Percentiles rank a stretch among this genome's conserved stretches.
phyloP scores from a whole-genome alignment of 1,284 basidiomycete species.

The Spongispora temasekensis region DNA sequence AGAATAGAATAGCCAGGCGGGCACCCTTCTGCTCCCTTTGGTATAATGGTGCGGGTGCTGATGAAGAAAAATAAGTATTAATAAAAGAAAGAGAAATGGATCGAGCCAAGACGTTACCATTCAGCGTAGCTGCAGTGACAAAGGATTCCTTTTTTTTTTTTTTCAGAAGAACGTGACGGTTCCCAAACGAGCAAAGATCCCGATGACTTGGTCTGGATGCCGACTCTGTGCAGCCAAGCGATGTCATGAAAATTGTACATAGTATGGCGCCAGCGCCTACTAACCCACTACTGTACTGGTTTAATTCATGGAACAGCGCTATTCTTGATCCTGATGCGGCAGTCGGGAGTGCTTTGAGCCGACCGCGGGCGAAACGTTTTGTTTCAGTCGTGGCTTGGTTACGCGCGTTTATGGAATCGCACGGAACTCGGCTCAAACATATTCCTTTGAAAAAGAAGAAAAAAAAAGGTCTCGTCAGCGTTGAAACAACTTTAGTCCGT shows the following conservation, averaged over 20 bases:
- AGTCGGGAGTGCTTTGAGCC: not conserved
- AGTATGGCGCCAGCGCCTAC: too few species aligned
- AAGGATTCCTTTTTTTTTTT: too few species aligned
- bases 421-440: not conserved
- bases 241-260: too few species aligned
- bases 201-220: too few species aligned
- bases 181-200: too few species aligned
- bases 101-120: too few species aligned
- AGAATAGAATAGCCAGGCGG: not conserved
- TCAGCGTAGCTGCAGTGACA: too few species aligned
- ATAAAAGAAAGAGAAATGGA: not conserved
- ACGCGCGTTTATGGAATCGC: not conserved
- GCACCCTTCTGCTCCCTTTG: not conserved
- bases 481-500: too few species aligned
- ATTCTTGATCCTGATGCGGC: conserved; percentile 1
- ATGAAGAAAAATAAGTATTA: not conserved
- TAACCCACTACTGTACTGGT: too few species aligned
- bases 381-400: not conserved
- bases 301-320: not conserved
- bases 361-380: conserved; percentile 12
- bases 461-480: conserved; percentile 1
- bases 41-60: not conserved
- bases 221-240: too few species aligned
- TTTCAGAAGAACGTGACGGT: too few species aligned
- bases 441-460: too few species aligned